These are phyloP conservation scores for Urostyla sp. DNA, from an alignment of 73 alveolate genomes.

Conservation along the genomic window DNA sequence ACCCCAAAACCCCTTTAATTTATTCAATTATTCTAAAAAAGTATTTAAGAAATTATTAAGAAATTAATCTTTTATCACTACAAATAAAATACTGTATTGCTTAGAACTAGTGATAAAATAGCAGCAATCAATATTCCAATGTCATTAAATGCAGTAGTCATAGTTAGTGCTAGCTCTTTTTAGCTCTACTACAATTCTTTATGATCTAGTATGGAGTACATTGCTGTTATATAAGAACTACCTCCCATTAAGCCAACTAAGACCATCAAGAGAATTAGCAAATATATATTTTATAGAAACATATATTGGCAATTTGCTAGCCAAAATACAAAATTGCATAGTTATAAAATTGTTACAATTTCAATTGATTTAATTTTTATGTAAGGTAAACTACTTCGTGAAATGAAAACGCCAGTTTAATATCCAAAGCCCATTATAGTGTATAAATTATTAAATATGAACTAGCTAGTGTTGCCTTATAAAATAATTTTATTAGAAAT, in stretches of 20 bases:
- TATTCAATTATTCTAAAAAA: neutral
- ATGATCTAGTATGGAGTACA: constrained; percentile 18
- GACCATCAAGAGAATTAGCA: constrained; percentile 11
- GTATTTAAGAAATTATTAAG: too few relatives aligned
- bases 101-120: neutral
- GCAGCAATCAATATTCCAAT: constrained; percentile 28
- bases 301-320: constrained; percentile 33
- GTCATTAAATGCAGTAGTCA: constrained; percentile 9
- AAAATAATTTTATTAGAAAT: constrained; percentile 48
- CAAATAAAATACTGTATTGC: neutral
- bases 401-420: constrained; percentile 68
- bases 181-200: neutral
- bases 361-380: constrained; percentile 52
- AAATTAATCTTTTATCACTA: too few relatives aligned
- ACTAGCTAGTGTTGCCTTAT: neutral
- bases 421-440: constrained; percentile 50
- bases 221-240: constrained; percentile 51
- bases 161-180: constrained; percentile 34
- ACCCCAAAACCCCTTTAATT: too few relatives aligned
- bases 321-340: constrained; percentile 47
- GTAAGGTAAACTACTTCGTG: constrained; percentile 53
- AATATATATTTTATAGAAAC: neutral
- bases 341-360: constrained; percentile 48
- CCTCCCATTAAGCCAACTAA: constrained; percentile 75
- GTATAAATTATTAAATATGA: constrained; percentile 29